Evolutionary conservation across 2,329 filamentous ascomycete species (phyloP).

Genomic region (Dactylella cylindrospora): DNA sequence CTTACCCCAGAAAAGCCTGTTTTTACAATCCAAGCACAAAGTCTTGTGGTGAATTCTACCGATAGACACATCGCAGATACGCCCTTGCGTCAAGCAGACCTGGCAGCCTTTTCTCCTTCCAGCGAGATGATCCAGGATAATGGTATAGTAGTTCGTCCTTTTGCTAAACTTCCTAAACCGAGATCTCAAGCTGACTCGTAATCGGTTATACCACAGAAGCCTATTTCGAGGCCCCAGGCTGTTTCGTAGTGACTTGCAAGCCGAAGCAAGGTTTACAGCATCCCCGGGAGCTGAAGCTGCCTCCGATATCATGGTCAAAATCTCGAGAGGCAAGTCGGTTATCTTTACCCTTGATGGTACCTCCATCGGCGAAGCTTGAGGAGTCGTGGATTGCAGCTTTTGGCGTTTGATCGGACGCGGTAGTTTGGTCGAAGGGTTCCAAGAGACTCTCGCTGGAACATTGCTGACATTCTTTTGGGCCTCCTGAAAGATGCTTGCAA

Average conservation of each 20-base stretch:
- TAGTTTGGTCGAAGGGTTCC: no score
- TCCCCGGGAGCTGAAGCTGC: slow-evolving; percentile 2
- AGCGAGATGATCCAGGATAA: slow-evolving; percentile 2
- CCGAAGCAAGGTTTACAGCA: neutral
- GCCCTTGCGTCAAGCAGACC: slow-evolving; percentile 5
- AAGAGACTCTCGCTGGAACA: no score
- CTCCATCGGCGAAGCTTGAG: no score
- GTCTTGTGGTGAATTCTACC: slow-evolving; percentile 16
- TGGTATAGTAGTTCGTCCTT: slow-evolving; percentile 1
- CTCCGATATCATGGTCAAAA: slow-evolving; percentile 5
- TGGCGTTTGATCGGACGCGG: no score
- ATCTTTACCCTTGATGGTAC: no score
- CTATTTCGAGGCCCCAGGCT: slow-evolving; percentile 8
- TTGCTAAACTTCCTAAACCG: slow-evolving; percentile 6
- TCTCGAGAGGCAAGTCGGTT: no score
- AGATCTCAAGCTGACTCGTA: neutral
- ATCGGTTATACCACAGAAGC: slow-evolving; percentile 18
- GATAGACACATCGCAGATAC: slow-evolving; percentile 9
- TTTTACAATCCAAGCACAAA: slow-evolving; percentile 12
- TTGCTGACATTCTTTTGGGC: no score
- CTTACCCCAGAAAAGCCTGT: slow-evolving; percentile 18
- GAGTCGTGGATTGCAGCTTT: no score
- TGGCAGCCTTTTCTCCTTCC: slow-evolving; percentile 20
- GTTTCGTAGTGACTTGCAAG: neutral
- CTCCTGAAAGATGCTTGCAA: no score